These are phyloP conservation scores for Trifolium pratense DNA, from an alignment of 306 rosid genomes.

Conservation along the genomic window DNA sequence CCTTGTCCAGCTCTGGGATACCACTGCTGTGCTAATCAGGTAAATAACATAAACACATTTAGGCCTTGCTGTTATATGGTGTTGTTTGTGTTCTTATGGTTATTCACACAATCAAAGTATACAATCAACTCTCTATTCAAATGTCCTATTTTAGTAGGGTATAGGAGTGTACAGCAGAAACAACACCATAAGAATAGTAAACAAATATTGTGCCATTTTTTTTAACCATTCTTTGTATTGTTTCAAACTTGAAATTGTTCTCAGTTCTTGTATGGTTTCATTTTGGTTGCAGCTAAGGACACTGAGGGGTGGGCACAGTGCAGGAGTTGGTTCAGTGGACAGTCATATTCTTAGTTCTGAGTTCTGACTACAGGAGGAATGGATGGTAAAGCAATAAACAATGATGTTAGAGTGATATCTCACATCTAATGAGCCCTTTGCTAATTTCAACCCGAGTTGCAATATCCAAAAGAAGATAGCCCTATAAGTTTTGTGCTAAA, in stretches of 20 bases:
- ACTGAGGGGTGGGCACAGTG: conserved; percentile 63
- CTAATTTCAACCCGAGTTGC: not conserved
- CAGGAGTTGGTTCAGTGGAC: conserved; percentile 70
- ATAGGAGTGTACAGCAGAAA: no score
- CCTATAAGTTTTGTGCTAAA: not conserved
- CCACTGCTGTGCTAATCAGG: conserved; percentile 54
- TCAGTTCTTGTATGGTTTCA: not conserved
- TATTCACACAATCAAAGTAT: no score
- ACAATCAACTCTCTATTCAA: no score
- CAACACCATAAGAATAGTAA: no score
- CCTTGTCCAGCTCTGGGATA: conserved; percentile 81
- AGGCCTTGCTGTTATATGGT: not conserved
- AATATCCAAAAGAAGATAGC: not conserved
- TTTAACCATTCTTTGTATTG: no score
- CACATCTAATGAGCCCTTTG: conserved; percentile 40
- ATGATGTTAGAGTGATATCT: conserved; percentile 71
- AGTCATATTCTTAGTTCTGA: conserved; percentile 55
- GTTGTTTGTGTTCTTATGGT: not conserved
- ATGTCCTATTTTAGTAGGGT: no score
- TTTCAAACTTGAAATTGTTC: not conserved
- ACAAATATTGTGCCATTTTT: no score
- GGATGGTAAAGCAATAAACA: conserved; percentile 70
- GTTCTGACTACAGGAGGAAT: conserved; percentile 72
- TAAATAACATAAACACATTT: conserved; percentile 14
- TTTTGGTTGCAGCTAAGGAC: conserved; percentile 62